These are phyloP conservation scores for Lodderomyces orthopsilosis DNA, from an alignment of 1,139 yeast genomes.

Conservation along the genomic window DNA sequence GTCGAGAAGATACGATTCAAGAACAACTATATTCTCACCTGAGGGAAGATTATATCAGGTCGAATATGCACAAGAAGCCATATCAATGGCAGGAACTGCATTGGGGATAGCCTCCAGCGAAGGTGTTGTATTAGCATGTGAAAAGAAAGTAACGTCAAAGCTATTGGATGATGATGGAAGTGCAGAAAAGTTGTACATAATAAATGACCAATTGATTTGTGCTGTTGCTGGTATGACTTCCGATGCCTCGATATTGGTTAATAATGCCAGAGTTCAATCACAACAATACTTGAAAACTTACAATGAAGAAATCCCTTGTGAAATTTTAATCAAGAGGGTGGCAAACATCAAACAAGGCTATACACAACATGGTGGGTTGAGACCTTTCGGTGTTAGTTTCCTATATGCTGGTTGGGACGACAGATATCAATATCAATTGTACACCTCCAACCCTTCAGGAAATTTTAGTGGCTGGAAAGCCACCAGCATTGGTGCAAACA, in stretches of 20 bases:
- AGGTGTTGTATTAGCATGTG: conserved; percentile 96
- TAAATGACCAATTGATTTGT: conserved; percentile 80
- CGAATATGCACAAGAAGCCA: conserved; percentile 96
- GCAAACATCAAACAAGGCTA: conserved; percentile 97
- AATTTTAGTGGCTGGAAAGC: conserved; percentile 99
- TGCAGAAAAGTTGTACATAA: conserved; percentile 85
- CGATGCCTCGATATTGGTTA: conserved; percentile 89
- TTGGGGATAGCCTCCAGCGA: conserved; percentile 89
- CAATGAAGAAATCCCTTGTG: conserved; percentile 91
- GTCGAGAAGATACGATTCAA: conserved; percentile 75
- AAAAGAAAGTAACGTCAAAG: conserved; percentile 89
- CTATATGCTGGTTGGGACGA: conserved; percentile 96
- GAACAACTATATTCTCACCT: conserved; percentile 98
- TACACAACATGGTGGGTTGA: conserved; percentile 96
- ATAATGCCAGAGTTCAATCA: conserved; percentile 81
- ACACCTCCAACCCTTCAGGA: conserved; percentile 95
- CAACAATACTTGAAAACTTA: conserved; percentile 83
- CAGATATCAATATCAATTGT: conserved; percentile 84
- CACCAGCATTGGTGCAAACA: conserved; percentile 94
- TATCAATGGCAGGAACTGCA: conserved; percentile 96
- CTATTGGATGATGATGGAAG: conserved; percentile 90
- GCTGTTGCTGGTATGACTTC: conserved; percentile 99
- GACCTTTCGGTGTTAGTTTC: conserved; percentile 98
- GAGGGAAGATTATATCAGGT: conserved; percentile 96
- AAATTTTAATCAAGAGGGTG: conserved; percentile 78